phyloP scores from a whole-genome alignment of 2,329 filamentous ascomycete species.

The Aspergillus jensenii region DNA sequence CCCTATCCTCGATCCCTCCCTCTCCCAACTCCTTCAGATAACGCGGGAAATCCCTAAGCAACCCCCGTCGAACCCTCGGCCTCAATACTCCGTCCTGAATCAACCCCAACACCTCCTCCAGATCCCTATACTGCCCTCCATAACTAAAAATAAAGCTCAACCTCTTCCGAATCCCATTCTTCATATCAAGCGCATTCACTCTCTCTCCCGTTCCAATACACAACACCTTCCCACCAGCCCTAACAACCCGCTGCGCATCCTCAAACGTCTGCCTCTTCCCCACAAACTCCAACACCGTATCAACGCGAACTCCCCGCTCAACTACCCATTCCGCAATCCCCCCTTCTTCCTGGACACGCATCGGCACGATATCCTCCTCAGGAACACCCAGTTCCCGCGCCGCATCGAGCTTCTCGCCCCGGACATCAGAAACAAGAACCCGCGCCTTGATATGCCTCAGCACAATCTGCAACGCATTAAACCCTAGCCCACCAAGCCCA shows the following conservation, averaged over 20 bases:
- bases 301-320: conserved; percentile 27
- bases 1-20: conserved; percentile 33
- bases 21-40: conserved; percentile 36
- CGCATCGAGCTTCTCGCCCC: conserved; percentile 29
- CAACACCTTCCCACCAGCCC: conserved; percentile 33
- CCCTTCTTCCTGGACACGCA: too few species aligned
- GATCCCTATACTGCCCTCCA: conserved; percentile 41
- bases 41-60: conserved; percentile 33
- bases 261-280: conserved; percentile 39
- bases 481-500: conserved; percentile 43
- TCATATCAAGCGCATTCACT: conserved; percentile 46
- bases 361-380: conserved; percentile 28
- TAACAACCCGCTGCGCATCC: conserved; percentile 31
- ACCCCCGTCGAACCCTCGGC: conserved; percentile 36
- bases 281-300: conserved; percentile 35
- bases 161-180: conserved; percentile 45
- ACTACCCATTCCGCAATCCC: conserved; percentile 27
- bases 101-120: conserved; percentile 28
- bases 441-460: conserved; percentile 49
- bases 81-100: conserved; percentile 34
- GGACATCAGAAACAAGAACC: conserved; percentile 36
- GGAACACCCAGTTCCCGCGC: conserved; percentile 34
- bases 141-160: conserved; percentile 47
- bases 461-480: conserved; percentile 45
- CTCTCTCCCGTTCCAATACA: conserved; percentile 43